Evolutionary conservation across 2,329 filamentous ascomycete genomes (phyloP), one percentile per base, ranked within the genome.

Genomic region (Alternaria ventricosa): DNA sequence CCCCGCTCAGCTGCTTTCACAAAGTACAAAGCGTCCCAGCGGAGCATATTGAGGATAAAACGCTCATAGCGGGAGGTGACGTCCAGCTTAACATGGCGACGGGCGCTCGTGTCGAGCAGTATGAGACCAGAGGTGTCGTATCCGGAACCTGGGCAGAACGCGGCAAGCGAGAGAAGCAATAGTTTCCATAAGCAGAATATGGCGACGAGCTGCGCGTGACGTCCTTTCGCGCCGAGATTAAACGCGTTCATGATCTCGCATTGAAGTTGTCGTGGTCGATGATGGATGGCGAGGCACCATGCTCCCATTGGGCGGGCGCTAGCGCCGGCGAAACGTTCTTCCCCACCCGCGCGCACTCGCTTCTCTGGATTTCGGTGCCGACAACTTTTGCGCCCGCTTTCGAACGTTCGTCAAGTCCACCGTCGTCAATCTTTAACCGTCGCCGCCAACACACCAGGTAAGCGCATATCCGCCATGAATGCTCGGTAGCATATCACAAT

Each of bases 1-100:
- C 90, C 91, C 11, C 87, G 83, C 45, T 84, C 84, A 5, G 91
- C 87, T 47, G 84, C 78, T 68, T 88, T 85, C 62, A 90, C 82
- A 73, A 90, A 95, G 78, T 95, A 96, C 69, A 96, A 84, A 30
- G 90, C 91, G 78, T 96, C 93, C 93, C 93, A 96, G 77, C 92
- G 86, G 7, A 89, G 89, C 61, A 96, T 82, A 46, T 88, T 88
- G 33, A 85, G 80, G 20, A 84, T 78, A 3, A 91, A 71, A 64
- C 80, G 78, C 67, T 66, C 54, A 57, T 53, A 22, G 58, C 60
- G 57, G 25, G 67, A 63, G 47, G 67, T 68, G 2, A 67, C 65
- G 20, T 68, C 41, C 55, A 71, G 64, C 23, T 69, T 57, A 36
- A 49, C 45, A 63, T 75, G 66, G 43, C 73, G 73, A 33, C 60